Percentiles rank a stretch among this genome's conserved stretches.
Conservation (phyloP, 1,284 basidiomycete species). For the Neonothopanus nambi region DNA sequence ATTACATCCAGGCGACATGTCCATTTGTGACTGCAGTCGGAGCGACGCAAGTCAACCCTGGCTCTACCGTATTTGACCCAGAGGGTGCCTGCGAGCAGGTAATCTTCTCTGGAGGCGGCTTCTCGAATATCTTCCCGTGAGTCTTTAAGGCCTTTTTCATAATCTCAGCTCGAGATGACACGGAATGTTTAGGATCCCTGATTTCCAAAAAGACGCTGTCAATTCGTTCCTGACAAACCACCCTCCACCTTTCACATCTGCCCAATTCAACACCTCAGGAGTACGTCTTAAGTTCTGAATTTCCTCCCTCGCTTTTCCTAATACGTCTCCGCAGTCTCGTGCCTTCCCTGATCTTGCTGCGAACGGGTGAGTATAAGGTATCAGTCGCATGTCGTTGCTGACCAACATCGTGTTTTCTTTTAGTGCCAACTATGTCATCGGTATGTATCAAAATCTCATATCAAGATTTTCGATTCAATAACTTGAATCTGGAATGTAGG, state of each 20-base stretch:
- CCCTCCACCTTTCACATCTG: constrained; percentile 40
- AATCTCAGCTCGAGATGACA: constrained; percentile 22
- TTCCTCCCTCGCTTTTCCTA: neutral
- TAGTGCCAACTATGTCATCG: constrained; percentile 46
- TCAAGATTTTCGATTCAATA: neutral
- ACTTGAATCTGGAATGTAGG: neutral
- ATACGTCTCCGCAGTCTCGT: constrained; percentile 30
- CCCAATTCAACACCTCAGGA: constrained; percentile 50
- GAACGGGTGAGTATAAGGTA: constrained; percentile 39
- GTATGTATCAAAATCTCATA: neutral
- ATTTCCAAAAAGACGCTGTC: constrained; percentile 14
- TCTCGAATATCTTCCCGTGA: constrained; percentile 44
- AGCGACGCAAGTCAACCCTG: constrained; percentile 48
- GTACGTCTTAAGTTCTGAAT: constrained; percentile 28
- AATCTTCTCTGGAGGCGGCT: constrained; percentile 48
- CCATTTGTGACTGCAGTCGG: constrained; percentile 57
- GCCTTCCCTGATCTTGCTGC: constrained; percentile 50
- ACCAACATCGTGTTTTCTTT: neutral
- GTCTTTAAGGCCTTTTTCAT: constrained; percentile 27
- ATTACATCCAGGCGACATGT: constrained; percentile 39
- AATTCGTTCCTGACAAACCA: constrained; percentile 35
- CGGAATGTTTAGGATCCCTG: constrained; percentile 33
- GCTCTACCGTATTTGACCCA: constrained; percentile 37
- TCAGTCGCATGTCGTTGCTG: neutral
- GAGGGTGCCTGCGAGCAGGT: constrained; percentile 41